Percentiles rank a stretch among this genome's conserved stretches.
These are phyloP conservation scores for Claviceps sp. DNA, from an alignment of 2,329 filamentous ascomycete genomes.

Conservation along the genomic window DNA sequence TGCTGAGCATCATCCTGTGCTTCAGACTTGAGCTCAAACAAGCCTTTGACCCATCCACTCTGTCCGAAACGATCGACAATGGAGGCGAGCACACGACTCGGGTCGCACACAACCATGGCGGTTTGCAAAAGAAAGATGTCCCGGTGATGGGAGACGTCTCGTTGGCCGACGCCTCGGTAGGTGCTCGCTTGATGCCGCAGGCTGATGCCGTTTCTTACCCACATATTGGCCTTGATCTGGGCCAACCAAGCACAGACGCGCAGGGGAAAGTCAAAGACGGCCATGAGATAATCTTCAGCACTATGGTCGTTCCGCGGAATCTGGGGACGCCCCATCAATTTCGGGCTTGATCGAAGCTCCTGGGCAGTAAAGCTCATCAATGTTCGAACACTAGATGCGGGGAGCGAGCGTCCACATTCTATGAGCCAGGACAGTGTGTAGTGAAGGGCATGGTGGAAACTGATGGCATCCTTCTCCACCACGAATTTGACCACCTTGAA, in stretches of 20 bases:
- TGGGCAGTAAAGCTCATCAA: slow-evolving; percentile 60
- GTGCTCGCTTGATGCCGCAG: slow-evolving; percentile 89
- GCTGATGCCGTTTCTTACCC: slow-evolving; percentile 95
- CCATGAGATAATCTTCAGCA: slow-evolving; percentile 69
- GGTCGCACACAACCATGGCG: slow-evolving; percentile 74
- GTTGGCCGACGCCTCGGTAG: slow-evolving; percentile 76
- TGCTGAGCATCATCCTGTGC: slow-evolving; percentile 80
- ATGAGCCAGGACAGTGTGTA: slow-evolving; percentile 94
- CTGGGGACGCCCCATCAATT: slow-evolving; percentile 45
- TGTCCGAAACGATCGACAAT: slow-evolving; percentile 88
- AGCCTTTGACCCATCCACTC: slow-evolving; percentile 71
- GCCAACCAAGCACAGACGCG: slow-evolving; percentile 92
- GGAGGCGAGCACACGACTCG: slow-evolving; percentile 70
- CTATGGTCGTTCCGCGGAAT: slow-evolving; percentile 43
- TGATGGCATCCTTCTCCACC: slow-evolving; percentile 81
- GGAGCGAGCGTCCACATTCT: slow-evolving; percentile 71
- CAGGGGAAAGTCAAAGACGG: slow-evolving; percentile 83
- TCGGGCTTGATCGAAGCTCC: slow-evolving; percentile 53
- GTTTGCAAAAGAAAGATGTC: slow-evolving; percentile 92
- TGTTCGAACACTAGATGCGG: slow-evolving; percentile 49
- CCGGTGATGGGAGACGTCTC: slow-evolving; percentile 86
- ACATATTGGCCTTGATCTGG: slow-evolving; percentile 97
- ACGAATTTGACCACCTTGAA: slow-evolving; percentile 73
- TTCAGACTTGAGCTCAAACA: slow-evolving; percentile 58
- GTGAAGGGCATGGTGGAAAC: slow-evolving; percentile 93